Base-by-base conservation (phyloP, 768 basidiomycete genomes). In the Crucibulum laeve region DNA sequence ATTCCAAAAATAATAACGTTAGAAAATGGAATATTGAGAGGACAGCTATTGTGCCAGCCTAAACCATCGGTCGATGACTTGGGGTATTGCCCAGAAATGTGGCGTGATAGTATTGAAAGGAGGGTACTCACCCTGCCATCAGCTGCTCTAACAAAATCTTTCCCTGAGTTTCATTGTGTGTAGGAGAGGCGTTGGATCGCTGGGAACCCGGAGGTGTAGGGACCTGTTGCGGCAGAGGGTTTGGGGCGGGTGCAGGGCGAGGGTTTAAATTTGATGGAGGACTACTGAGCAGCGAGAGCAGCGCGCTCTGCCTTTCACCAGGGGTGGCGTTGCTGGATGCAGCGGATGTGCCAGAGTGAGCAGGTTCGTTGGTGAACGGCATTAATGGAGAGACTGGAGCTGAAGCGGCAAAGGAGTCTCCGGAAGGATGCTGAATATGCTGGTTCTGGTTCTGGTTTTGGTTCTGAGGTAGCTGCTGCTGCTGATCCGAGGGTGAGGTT, bases 141-240 rank as follows among this genome's bases (percentile, higher is more conserved):
- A 91, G 68, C 57, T 89, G 85, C 51, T 91, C 88, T 47, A 91
- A 64, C 52, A 91, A 60, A 47, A 81, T 70, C 65, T 89, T 87
- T 45, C 83, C 82, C 58, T 87, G 84, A 0, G 77, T 62, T 48
- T 87, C 84, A 52, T 73, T 79, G 46, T 73, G 77, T 10, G 76
- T 67, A 3, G 80, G 75, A 18, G 79, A 78, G 43, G 78, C 68
- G 42, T 71, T 71, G 11, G 81, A 69, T 55, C 80, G 63, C 49
- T 74, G 70, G 14, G 76, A 73, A 8, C 76, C 73, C 19, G 86
- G 87, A 8, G 85, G 85, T 0, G 84, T 82, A 10, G 84, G 84
- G 32, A 84, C 68, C 56, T 86, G 84, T 53, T 80, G 83, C 8
- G 76, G 59, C 45, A 48, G 64, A 21, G 60, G 49, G n/a, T 52